Evolutionary conservation across 2,329 filamentous ascomycete genomes (phyloP).

Genomic region (Tolypocladium tropicale): DNA sequence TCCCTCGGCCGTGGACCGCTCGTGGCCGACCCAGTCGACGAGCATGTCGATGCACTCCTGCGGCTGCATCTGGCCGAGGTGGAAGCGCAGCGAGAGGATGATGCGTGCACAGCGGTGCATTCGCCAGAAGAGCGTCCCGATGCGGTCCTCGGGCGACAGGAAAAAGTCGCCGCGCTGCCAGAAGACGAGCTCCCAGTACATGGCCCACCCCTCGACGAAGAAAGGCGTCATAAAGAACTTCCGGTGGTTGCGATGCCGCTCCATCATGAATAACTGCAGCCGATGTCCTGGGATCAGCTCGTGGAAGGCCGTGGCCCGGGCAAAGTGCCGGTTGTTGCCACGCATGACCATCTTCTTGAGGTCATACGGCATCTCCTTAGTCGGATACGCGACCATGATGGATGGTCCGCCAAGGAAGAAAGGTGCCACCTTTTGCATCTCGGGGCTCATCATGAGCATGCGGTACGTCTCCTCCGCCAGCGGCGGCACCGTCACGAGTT

Average conservation of each 20-base stretch:
- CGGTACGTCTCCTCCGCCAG: slow-evolving; percentile 43
- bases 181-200: slow-evolving; percentile 52
- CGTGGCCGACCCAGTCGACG: slow-evolving; percentile 46
- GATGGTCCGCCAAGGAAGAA: slow-evolving; percentile 47
- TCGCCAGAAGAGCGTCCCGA: slow-evolving; percentile 51
- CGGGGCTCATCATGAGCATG: slow-evolving; percentile 46
- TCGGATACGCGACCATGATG: slow-evolving; percentile 48
- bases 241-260: slow-evolving; percentile 37
- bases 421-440: slow-evolving; percentile 41
- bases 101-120: slow-evolving; percentile 53
- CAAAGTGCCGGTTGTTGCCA: slow-evolving; percentile 47
- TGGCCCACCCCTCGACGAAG: slow-evolving; percentile 50
- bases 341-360: slow-evolving; percentile 50
- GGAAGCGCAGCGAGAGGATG: slow-evolving; percentile 47
- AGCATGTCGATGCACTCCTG: slow-evolving; percentile 46
- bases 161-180: slow-evolving; percentile 44
- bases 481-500: slow-evolving; percentile 44
- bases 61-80: slow-evolving; percentile 42
- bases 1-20: slow-evolving; percentile 47
- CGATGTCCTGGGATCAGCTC: slow-evolving; percentile 51
- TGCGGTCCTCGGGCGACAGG: slow-evolving; percentile 36
- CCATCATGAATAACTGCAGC: slow-evolving; percentile 39
- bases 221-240: slow-evolving; percentile 45
- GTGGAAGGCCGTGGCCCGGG: slow-evolving; percentile 49
- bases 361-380: slow-evolving; percentile 37